Evolutionary conservation across 768 basidiomycete genomes (phyloP).

Genomic region (Pisolithus albus): DNA sequence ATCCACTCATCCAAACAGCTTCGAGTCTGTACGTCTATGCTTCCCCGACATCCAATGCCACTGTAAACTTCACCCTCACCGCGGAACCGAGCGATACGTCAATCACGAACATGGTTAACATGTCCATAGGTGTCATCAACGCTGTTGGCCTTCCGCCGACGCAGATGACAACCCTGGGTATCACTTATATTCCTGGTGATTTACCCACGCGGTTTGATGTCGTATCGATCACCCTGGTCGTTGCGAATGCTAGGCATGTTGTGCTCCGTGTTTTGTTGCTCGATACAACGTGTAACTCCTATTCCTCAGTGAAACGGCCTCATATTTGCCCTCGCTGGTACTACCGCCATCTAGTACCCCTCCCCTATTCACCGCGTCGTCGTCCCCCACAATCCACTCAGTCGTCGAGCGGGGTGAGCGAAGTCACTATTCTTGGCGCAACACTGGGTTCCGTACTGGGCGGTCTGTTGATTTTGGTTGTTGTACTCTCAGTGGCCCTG

Average conservation of each 20-base stretch:
- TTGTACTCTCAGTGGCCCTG: background rate
- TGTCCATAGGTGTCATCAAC: conserved; percentile 32
- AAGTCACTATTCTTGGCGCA: conserved; percentile 11
- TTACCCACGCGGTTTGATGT: conserved; percentile 32
- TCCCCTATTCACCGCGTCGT: conserved; percentile 2
- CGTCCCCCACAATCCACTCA: conserved; percentile 5
- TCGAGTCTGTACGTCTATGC: conserved; percentile 39
- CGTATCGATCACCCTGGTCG: conserved; percentile 31
- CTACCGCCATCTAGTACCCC: conserved; percentile 21
- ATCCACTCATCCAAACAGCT: conserved; percentile 21
- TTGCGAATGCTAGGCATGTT: conserved; percentile 33
- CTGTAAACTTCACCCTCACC: conserved; percentile 45
- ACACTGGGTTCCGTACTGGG: conserved; percentile 11
- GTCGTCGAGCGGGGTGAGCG: conserved; percentile 1
- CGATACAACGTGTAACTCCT: background rate
- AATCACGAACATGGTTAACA: conserved; percentile 33
- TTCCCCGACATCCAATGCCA: conserved; percentile 42
- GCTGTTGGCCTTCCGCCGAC: conserved; percentile 36
- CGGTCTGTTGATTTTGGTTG: conserved; percentile 7
- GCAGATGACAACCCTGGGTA: conserved; percentile 34
- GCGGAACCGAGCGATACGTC: conserved; percentile 30
- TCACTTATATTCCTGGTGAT: conserved; percentile 32
- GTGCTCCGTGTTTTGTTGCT: background rate
- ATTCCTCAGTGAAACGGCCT: conserved; percentile 18
- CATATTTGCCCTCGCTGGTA: conserved; percentile 19